Base-by-base conservation (phyloP, 768 basidiomycete species). In the Harrya chromipes region DNA sequence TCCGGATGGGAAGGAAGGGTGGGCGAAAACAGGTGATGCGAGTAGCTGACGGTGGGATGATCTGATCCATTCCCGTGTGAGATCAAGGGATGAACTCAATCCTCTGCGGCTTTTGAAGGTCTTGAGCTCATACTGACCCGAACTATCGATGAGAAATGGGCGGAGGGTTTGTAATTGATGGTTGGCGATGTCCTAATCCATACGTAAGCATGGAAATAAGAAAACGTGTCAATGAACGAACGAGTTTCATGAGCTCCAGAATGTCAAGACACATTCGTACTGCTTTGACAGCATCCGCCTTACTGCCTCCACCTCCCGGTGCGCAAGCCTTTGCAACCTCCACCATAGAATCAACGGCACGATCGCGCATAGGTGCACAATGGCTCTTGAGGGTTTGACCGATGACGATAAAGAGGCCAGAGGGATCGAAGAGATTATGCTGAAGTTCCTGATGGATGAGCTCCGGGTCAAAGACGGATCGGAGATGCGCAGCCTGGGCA, bases 161-260 rank as follows among this genome's bases (percentile, higher is more conserved):
- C 93, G 85, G n/a, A 94, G 77, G 27, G 89, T 85, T 63, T 92
- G 87, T 27, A 97, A 80, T 70, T 95, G 94, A 70, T 95, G 94
- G 66, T 97, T 97, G 23, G 94, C 94, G 54, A 97, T 94, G 67
- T 97, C 94, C 93, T 95, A 61, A 36, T 62, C 23, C 24, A 53
- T 54, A 54, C 52, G 57, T 61, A 35, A 64, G 56, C 54, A 52
- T 31, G 49, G 13, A 37, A 41, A 53, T 53, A 11, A 55, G 49
- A 42, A 54, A 40, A 48, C 17, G 19, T 33, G 55, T 47, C 41
- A 39, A 47, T 29, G 52, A 37, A 80, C 89, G 62, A 62, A 90
- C 93, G 61, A 97, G 77, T 76, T 94, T 94, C 94, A 97, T 95
- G 52, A 94, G 79, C 71, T 95, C 94, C 34, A 94, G 74, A 54